A percentile compares a stretch with the other conserved stretches of the same genome.
Evolutionary conservation across 805 yeast species (phyloP).

Genomic region (Dipodascus geniculatus): DNA sequence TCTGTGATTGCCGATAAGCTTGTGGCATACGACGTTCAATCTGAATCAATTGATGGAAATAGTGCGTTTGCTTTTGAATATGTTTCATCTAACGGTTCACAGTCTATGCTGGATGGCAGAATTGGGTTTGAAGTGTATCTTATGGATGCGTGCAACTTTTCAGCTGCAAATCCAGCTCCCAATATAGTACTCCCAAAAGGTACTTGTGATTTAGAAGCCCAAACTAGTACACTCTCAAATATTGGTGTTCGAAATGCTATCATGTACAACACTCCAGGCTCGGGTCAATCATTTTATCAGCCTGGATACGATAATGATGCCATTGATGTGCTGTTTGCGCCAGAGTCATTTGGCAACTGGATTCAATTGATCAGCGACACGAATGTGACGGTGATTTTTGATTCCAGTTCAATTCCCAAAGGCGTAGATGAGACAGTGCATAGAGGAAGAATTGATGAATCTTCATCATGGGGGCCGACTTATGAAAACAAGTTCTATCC

Average conservation of each 20-base stretch:
- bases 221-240: background rate
- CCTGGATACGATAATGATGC: background rate
- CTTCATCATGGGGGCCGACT: constrained; percentile 17
- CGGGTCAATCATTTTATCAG: background rate
- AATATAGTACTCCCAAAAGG: background rate
- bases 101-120: background rate
- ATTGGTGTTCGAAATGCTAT: background rate
- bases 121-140: background rate
- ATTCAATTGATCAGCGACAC: background rate
- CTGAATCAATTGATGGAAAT: background rate
- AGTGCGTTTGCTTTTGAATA: background rate
- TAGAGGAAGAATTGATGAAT: background rate
- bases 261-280: background rate
- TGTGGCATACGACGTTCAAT: background rate
- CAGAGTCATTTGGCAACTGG: background rate
- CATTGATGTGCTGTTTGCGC: background rate
- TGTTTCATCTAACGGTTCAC: background rate
- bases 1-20: constrained; percentile 3
- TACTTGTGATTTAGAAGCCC: background rate
- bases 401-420: background rate
- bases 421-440: background rate
- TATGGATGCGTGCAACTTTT: background rate
- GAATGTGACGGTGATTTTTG: background rate
- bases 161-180: background rate
- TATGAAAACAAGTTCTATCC: constrained; percentile 16